Evolutionary conservation across 805 yeast genomes (phyloP), one percentile per base, ranked within the genome.

Genomic region (Yarrowia alimentaria): DNA sequence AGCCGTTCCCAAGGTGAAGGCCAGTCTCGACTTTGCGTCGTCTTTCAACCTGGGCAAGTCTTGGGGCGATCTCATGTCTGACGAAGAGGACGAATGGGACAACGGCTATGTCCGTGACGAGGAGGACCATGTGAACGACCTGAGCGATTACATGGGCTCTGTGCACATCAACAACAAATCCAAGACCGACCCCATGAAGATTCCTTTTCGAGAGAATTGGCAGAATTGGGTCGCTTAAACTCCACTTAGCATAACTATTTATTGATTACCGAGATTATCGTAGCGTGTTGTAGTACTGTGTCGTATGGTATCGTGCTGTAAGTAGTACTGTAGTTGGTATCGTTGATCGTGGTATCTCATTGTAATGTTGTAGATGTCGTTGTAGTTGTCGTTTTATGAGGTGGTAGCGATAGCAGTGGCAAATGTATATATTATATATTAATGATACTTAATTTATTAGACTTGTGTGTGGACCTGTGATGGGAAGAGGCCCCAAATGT

Each of bases 41-140:
- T 37, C 40, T 31, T 49, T 59, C 47, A 61, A 61, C 54, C 57
- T 61, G 28, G 61, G 62, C 47, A 60, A 59, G 56, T 58, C 60
- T 38, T 61, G 65, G 65, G 40, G 61, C 34, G 64, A 61, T 40
- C 25, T 58, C 30, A 60, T 54, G 29, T 52, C 58, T 33, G 63
- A 60, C 10, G 62, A 60, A 35, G 64, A 59, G 38, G 61, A 57
- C 24, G 59, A 59, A 38, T 58, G 54, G 25, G 51, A 49, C 38
- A 37, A 37, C 43, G 43, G 43, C 16, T 37, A 37, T 30, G 30
- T 30, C 10, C 43, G 43, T 5, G 54, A 55, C 24, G 49, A 40
- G 25, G 37, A 43, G 21, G 35, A 30, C 22, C 28, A 43, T 18
- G 35, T 31, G 18, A 22, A 43, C 28, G 50, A 43, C 13, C 37